Evolutionary conservation across 305 asterid species (phyloP), one percentile per base, ranked within the genome.

Genomic region (Plantago coronopus): DNA sequence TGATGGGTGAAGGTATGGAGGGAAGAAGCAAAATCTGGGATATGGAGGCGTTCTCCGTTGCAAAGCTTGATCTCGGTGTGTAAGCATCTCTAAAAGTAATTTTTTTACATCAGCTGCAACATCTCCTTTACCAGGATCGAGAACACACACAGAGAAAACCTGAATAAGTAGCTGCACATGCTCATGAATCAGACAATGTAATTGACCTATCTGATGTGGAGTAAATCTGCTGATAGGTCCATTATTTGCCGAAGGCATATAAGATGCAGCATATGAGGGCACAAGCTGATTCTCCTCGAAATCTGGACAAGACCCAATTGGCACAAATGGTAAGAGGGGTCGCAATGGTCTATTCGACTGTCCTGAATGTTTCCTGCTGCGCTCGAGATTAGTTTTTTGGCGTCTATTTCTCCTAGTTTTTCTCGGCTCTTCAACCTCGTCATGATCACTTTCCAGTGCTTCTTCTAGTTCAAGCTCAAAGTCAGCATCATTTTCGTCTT

Each of bases 401-500:
- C 81, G 72, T 76, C 84, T 85, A 70, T 73, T 93, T 67, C 79
- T 84, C 80, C 97, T 83, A 43, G 93, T 81, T 63, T 66, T 69
- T 44, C 89, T 80, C 48, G 85, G 81, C 58, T 71, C 78, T 67
- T 76, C 85, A 61, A 77, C 66, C 72, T 79, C 95, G 61, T 93
- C 99, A 34, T 82, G 83, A 66, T 93, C 99, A 69, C 99, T 93
- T 91, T 87, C 99, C 63, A 89, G 81, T 62, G 99, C 96, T 81
- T 93, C 97, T 75, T 89, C 97, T 62, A 93, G 84, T 74, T 93
- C 99, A 73, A 93, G 95, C 85, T 89, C 99, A 79, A 93, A 89
- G 65, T 93, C 99, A 14, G 94, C 99, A 83, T 93, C 99, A 75
- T 85, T 89, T 43, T 91, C 98, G 72, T 89, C 97, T 72, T 89